Conservation (phyloP, 352 stramenopile species). For the Blastocystis sp. region DNA sequence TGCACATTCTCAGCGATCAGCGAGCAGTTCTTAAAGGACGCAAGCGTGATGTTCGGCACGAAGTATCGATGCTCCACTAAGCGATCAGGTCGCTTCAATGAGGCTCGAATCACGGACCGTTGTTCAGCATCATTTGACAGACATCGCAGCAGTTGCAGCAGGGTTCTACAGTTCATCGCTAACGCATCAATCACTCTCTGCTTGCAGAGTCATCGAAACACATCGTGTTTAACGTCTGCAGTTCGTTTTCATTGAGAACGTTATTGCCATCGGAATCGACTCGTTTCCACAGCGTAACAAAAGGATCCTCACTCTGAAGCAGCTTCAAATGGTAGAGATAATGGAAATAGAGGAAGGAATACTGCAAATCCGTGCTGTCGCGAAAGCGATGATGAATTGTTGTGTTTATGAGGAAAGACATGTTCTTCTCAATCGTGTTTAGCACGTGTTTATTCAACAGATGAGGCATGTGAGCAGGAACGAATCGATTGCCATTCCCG, state of each 20-base stretch:
- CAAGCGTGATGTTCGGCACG: neutral
- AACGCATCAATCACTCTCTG: neutral
- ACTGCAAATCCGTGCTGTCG: conserved; percentile 84
- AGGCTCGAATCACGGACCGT: neutral
- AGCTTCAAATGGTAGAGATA: conserved; percentile 80
- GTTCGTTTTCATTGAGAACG: conserved; percentile 79
- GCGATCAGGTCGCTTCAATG: neutral
- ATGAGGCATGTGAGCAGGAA: conserved; percentile 88
- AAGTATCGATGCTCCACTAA: neutral
- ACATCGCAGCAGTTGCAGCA: neutral
- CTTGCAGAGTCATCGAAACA: conserved; percentile 61
- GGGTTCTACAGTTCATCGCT: neutral
- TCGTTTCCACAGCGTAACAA: conserved; percentile 76
- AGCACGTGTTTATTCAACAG: conserved; percentile 79
- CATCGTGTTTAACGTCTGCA: conserved; percentile 78
- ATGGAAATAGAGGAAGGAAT: conserved; percentile 88
- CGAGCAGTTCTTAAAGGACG: neutral
- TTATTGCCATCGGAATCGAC: conserved; percentile 81
- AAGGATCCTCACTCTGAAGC: conserved; percentile 66
- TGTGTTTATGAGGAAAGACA: conserved; percentile 69
- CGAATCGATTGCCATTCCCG: conserved; percentile 69
- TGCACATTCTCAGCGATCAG: neutral
- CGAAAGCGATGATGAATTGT: conserved; percentile 83
- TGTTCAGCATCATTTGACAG: neutral
- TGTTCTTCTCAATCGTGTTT: conserved; percentile 75